Base-by-base conservation (phyloP, 148 eudicot genomes). In the Silene latifolia region DNA sequence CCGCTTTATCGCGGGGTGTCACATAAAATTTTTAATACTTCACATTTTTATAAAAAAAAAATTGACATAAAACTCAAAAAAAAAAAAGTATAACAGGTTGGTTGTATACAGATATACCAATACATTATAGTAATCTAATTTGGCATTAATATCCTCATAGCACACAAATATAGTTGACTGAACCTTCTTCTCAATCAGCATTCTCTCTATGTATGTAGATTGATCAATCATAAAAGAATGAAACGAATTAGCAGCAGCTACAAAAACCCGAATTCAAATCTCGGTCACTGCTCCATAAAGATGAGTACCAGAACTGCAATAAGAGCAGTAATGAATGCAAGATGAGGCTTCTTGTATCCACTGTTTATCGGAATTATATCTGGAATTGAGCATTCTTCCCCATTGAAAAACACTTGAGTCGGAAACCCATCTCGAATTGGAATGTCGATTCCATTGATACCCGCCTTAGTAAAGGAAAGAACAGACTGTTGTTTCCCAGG, bases 401-500 rank as follows among this genome's bases (percentile, higher is more conserved):
- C 96, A 19, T 91, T 91, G 78, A 91, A 91, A 54, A 65, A 91
- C 7, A 91, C 78, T 78, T 86, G 84, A 0, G 84, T 84, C 11
- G 96, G 96, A 75, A 88, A 91, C 9, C 96, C 93, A 69, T 86
- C 89, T 7, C 90, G 85, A 12, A 71, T 77, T 2, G 77, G 75
- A 39, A 91, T 80, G 39, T 81, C 72, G 61, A 91, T 82, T 39
- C 86, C 86, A 0, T 82, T 87, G 7, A 81, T 84, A n/a, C 20
- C 54, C 74, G 83, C 83, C 81, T 89, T 89, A 0, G 86, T 87
- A 63, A 91, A 91, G 11, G 96, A 91, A 46, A 91, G 72, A 53
- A 91, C 91, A 0, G 91, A 86, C 75, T 91, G 96, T 47, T 89
- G 93, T 80, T 91, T 91, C 14, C 96, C 96, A 3, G 96, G 93